These are phyloP conservation scores for Agaricales sp. DNA, from an alignment of 1,284 basidiomycete genomes.

Conservation along the genomic window DNA sequence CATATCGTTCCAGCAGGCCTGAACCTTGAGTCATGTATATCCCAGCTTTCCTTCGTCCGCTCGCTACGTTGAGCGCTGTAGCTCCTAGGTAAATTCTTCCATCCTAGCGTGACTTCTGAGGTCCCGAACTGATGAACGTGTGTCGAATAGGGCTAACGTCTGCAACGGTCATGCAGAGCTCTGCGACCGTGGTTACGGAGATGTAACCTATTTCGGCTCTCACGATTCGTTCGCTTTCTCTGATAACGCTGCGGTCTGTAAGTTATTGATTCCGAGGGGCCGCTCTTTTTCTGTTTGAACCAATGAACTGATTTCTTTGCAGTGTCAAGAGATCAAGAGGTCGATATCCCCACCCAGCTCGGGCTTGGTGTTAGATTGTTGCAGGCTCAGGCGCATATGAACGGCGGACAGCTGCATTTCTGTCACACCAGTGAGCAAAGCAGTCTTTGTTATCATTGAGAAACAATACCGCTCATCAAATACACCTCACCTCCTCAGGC, in stretches of 20 bases:
- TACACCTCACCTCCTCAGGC: conserved; percentile 70
- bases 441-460: no score
- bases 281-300: conserved; percentile 12
- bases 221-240: conserved; percentile 82
- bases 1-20: neutral
- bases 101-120: no score
- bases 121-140: no score
- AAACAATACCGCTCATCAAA: no score
- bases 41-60: neutral
- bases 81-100: no score
- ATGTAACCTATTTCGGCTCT: conserved; percentile 77
- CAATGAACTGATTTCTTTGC: conserved; percentile 1
- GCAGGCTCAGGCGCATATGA: conserved; percentile 79
- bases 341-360: conserved; percentile 37
- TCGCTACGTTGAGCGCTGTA: neutral
- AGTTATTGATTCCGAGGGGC: conserved; percentile 66
- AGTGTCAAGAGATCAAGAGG: conserved; percentile 4
- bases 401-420: conserved; percentile 52
- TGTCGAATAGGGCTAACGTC: neutral
- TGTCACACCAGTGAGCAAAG: conserved; percentile 63
- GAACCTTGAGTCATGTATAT: neutral
- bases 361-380: conserved; percentile 87
- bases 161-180: neutral
- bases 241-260: conserved; percentile 39
- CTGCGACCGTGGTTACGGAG: conserved; percentile 27